Evolutionary conservation across 345 rosid genomes (phyloP), one percentile per base, ranked within the genome.

Genomic region (Pelargonium nanum): DNA sequence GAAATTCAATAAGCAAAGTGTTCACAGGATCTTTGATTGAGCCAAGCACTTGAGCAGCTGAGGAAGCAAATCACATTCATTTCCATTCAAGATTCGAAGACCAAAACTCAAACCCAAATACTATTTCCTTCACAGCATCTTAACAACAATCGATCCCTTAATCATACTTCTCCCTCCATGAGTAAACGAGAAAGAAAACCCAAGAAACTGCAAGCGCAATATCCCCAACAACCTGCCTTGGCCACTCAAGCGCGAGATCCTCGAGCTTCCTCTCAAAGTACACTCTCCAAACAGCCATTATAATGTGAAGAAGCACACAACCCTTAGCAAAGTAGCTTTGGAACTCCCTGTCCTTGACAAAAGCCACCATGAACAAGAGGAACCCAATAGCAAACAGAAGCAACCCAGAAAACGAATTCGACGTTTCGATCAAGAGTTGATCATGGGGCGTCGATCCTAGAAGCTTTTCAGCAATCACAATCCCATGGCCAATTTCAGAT

Each of bases 141-240:
- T 25, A 26, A n/a, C 53, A 53, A 52, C 7, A n/a, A n/a, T 25
- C 30, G 23, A 19, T 6, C 17, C 65, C 8, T 59, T 75, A 89
- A 79, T 90, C 97, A 67, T 93, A 90, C 81, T 83, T 90, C 72
- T 90, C 99, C 61, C 92, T 84, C 96, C 99, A 86, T 26, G 92
- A 80, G 71, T 74, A 89, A 56, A 86, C 93, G 56, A 90, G 84
- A 55, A 84, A 88, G 71, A 87, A 81, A 51, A 86, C 72, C 97
- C 97, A 87, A 17, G 97, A 94, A 17, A 82, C 70, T 22, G 85
- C 92, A 60, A 94, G 68, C 20, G 80, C 77, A 25, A 87, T 68
- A 65, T 86, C 91, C 1, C 96, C 96, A 61, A 81, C 79, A 15
- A 81, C 88, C 73, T 80, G 88, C 63, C 81, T 87, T 1, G 77